Evolutionary conservation across 2,329 filamentous ascomycete genomes (phyloP).

Genomic region (Ilyonectria robusta): DNA sequence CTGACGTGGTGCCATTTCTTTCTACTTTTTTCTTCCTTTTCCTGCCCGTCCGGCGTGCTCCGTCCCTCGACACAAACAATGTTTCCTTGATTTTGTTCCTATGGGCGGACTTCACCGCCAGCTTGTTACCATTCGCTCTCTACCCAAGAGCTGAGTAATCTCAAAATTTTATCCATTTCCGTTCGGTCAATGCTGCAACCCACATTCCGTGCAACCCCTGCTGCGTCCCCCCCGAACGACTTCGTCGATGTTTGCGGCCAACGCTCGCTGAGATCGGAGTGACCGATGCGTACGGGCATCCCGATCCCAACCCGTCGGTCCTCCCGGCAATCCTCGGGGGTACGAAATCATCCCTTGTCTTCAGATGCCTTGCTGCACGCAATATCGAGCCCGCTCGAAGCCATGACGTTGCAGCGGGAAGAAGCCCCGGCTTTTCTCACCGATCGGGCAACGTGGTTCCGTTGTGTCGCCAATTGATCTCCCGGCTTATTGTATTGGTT

Average conservation of each 20-base stretch:
- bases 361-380: background rate
- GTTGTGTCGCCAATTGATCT: conserved; percentile 10
- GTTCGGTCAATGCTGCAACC: background rate
- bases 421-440: conserved; percentile 4
- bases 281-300: background rate
- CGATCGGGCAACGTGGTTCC: conserved; percentile 2
- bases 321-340: background rate
- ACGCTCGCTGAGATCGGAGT: background rate
- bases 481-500: too few species aligned
- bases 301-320: background rate
- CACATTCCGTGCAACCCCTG: background rate
- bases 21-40: background rate
- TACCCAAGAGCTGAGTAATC: too few species aligned
- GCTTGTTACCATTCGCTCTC: too few species aligned
- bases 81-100: too few species aligned
- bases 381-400: background rate
- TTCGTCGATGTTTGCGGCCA: background rate
- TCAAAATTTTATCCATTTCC: background rate
- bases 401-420: conserved; percentile 7
- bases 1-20: conserved; percentile 1
- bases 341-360: background rate
- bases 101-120: background rate
- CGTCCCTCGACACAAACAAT: background rate
- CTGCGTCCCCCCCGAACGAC: background rate
- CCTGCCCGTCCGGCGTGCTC: background rate